Evolutionary conservation across 257 asterid genomes (phyloP).

Genomic region (Hygrophila difformis): DNA sequence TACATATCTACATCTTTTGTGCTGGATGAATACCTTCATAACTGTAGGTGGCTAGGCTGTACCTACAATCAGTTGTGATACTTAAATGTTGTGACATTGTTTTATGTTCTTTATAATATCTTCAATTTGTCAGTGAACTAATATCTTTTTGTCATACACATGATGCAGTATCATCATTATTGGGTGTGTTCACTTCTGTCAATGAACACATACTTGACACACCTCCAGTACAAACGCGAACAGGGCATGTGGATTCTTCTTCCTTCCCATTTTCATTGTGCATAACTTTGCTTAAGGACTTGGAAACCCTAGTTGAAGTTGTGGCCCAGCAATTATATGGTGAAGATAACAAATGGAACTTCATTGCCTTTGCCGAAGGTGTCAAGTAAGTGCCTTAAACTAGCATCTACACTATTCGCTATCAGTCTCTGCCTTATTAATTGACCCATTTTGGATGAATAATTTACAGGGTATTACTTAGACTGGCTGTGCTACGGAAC

Average conservation of each 20-base stretch:
- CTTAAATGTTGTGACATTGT: not conserved
- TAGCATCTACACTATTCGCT: no score
- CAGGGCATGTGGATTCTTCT: slow-evolving; percentile 40
- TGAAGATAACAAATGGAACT: slow-evolving; percentile 84
- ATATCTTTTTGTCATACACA: slow-evolving; percentile 9
- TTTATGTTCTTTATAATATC: not conserved
- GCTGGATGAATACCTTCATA: no score
- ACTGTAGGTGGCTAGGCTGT: slow-evolving; percentile 73
- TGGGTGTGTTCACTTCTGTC: slow-evolving; percentile 67
- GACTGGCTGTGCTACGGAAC: slow-evolving; percentile 51
- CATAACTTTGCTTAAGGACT: slow-evolving; percentile 84
- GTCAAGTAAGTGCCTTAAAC: slow-evolving; percentile 47
- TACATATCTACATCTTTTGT: no score
- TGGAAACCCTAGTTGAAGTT: slow-evolving; percentile 95
- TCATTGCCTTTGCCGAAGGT: slow-evolving; percentile 70
- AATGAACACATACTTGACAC: slow-evolving; percentile 80
- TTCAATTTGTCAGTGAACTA: slow-evolving; percentile 3
- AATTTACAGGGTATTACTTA: slow-evolving; percentile 60
- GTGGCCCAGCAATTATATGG: slow-evolving; percentile 76
- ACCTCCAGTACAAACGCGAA: slow-evolving; percentile 29
- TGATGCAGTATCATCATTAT: slow-evolving; percentile 71
- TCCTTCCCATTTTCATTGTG: slow-evolving; percentile 69
- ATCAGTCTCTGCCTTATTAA: slow-evolving; percentile 6
- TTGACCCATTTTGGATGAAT: slow-evolving; percentile 13
- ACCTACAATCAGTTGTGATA: slow-evolving; percentile 3